These are phyloP conservation scores for Suillus tomentosus DNA, from an alignment of 768 basidiomycete genomes.

Conservation along the genomic window DNA sequence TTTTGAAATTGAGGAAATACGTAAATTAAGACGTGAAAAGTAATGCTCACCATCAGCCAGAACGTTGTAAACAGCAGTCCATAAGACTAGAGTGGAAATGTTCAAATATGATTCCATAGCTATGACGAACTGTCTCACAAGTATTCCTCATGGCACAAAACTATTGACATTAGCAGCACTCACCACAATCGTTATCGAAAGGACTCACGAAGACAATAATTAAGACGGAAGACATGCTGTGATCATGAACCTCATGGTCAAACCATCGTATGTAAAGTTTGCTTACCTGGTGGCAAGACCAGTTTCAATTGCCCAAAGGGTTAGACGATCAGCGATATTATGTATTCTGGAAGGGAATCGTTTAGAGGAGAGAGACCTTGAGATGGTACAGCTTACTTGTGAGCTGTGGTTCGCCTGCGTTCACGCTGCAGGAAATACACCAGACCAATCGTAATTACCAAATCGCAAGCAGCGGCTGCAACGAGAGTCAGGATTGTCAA, in stretches of 20 bases:
- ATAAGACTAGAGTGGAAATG: constrained; percentile 7
- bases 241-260: not conserved
- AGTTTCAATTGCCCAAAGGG: constrained; percentile 7
- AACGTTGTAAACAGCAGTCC: constrained; percentile 9
- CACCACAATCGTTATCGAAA: not conserved
- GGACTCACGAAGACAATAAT: constrained; percentile 9
- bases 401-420: not conserved
- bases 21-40: not conserved
- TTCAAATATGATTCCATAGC: not conserved
- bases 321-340: not conserved
- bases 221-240: constrained; percentile 10
- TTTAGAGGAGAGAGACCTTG: not conserved
- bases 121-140: not conserved
- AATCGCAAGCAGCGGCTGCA: constrained; percentile 11
- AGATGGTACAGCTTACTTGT: not conserved
- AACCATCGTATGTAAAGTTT: not conserved
- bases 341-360: not conserved
- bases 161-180: not conserved
- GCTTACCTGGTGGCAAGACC: constrained; percentile 6
- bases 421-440: constrained; percentile 11
- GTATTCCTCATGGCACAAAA: not conserved
- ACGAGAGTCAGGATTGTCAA: constrained; percentile 13
- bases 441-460: constrained; percentile 9
- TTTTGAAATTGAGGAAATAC: not conserved
- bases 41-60: constrained; percentile 10